Percentiles rank a stretch among this genome's conserved stretches.
Evolutionary conservation across 78 protist species (phyloP).

Genomic region (Tieghemostelium lacteum): DNA sequence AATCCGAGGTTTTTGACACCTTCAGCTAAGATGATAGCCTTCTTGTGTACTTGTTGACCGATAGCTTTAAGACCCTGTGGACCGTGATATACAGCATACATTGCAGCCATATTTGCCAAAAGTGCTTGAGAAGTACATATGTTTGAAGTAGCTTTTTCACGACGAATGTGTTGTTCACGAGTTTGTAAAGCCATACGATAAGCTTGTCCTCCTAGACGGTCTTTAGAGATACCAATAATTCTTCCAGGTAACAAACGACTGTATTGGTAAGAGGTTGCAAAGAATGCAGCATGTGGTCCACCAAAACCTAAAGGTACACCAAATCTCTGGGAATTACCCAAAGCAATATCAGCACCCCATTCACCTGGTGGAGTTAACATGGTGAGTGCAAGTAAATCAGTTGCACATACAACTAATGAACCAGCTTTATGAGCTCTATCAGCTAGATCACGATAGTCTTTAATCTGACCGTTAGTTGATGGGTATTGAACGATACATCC

Average conservation of each 20-base stretch:
- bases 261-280: conserved; percentile 87
- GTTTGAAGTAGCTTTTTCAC: conserved; percentile 95
- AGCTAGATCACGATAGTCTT: conserved; percentile 71
- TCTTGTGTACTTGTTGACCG: conserved; percentile 87
- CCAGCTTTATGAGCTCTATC: conserved; percentile 50
- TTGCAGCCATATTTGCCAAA: conserved; percentile 96
- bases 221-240: conserved; percentile 95
- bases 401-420: conserved; percentile 80
- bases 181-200: conserved; percentile 98
- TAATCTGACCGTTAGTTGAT: conserved; percentile 87
- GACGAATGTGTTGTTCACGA: conserved; percentile 99
- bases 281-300: conserved; percentile 99
- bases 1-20: conserved; percentile 82
- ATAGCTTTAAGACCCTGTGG: conserved; percentile 95
- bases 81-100: conserved; percentile 98
- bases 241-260: conserved; percentile 97
- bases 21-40: conserved; percentile 65
- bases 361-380: conserved; percentile 84
- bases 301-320: conserved; percentile 98
- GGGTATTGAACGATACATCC: conserved; percentile 95
- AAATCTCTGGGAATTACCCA: conserved; percentile 97
- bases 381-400: conserved; percentile 96
- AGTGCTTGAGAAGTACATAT: conserved; percentile 99
- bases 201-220: conserved; percentile 90
- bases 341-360: conserved; percentile 94